These are phyloP conservation scores for Podospora australis DNA, from an alignment of 495 filamentous ascomycete genomes.

Conservation along the genomic window DNA sequence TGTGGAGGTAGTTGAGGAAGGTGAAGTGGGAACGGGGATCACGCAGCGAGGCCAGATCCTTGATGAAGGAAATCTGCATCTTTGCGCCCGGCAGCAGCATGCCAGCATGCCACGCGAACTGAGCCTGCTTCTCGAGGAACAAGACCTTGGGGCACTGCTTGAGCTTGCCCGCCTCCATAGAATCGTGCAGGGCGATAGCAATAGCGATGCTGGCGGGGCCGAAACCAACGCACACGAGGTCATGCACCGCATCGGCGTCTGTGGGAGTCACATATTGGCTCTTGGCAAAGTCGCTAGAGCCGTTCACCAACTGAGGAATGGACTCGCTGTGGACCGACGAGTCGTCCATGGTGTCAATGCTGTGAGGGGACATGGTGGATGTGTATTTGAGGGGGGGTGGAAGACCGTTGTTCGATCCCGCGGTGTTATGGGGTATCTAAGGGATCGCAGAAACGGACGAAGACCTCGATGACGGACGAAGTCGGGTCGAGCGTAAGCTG, in stretches of 20 bases:
- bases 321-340: conserved; percentile 1
- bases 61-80: conserved; percentile 98
- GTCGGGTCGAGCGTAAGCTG: not conserved
- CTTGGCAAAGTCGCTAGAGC: conserved; percentile 15
- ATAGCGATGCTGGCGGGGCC: conserved; percentile 92
- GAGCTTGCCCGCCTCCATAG: conserved; percentile 36
- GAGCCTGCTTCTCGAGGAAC: conserved; percentile 77
- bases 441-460: no score
- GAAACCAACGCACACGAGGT: conserved; percentile 87
- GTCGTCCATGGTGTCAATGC: conserved; percentile 17
- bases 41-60: conserved; percentile 85
- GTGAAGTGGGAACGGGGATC: conserved; percentile 89
- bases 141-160: conserved; percentile 56
- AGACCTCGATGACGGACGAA: not conserved
- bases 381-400: no score
- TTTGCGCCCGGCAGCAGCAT: conserved; percentile 90
- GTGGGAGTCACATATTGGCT: conserved; percentile 17
- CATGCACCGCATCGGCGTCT: conserved; percentile 53
- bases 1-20: conserved; percentile 88
- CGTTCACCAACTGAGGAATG: conserved; percentile 9
- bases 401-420: not conserved
- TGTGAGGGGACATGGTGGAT: conserved; percentile 24
- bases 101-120: conserved; percentile 87
- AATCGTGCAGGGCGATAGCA: conserved; percentile 81
- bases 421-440: not conserved